phyloP scores from a whole-genome alignment of 2,329 filamentous ascomycete genomes.

The Hymenoscyphus scutula region DNA sequence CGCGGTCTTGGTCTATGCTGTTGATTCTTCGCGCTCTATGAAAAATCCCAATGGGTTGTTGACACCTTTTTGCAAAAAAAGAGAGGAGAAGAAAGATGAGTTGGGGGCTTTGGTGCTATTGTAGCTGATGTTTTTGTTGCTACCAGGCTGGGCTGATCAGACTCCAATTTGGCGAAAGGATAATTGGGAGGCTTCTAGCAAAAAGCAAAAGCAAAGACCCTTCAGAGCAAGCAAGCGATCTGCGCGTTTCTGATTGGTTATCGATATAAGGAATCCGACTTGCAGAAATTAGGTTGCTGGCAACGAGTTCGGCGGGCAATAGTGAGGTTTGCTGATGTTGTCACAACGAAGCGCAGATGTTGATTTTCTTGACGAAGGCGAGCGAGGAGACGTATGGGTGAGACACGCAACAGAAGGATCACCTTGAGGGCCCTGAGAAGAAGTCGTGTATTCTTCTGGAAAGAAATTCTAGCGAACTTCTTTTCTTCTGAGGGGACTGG shows the following conservation, averaged over 20 bases:
- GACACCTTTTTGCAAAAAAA: neutral
- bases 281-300: conserved; percentile 12
- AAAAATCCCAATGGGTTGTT: neutral
- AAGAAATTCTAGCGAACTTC: conserved; percentile 30
- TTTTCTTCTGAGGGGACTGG: conserved; percentile 20
- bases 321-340: conserved; percentile 8
- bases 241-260: conserved; percentile 1
- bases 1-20: conserved; percentile 3
- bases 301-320: neutral
- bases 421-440: conserved; percentile 15
- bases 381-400: neutral
- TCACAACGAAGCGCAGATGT: neutral
- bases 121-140: conserved; percentile 2
- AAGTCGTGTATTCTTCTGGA: conserved; percentile 30
- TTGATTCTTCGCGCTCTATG: conserved; percentile 4
- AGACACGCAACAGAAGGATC: conserved; percentile 11
- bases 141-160: neutral
- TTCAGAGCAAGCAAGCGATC: neutral
- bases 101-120: neutral
- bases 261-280: neutral
- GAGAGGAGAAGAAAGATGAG: neutral
- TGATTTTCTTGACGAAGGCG: neutral
- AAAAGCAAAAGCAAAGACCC: neutral
- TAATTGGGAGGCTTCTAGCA: conserved; percentile 4
- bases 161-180: neutral